Conservation (phyloP, 352 stramenopile genomes). For the Hyaloperonospora brassicae region DNA sequence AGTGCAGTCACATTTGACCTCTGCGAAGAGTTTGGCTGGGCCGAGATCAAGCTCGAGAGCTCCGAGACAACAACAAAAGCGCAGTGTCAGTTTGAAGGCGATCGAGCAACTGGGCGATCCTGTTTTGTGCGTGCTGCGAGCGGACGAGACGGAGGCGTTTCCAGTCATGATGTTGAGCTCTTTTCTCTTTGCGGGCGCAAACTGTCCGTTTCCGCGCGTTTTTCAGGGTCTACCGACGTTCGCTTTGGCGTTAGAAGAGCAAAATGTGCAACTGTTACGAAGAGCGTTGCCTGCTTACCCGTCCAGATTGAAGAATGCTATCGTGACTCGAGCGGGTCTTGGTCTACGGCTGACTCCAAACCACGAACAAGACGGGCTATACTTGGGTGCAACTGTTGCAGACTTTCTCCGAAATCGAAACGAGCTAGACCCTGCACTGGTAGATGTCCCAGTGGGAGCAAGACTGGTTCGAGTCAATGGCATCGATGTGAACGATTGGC, state of each 20-base stretch:
- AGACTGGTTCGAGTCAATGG: slow-evolving; percentile 71
- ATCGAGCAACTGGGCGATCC: slow-evolving; percentile 19
- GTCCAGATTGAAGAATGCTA: slow-evolving; percentile 60
- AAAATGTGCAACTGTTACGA: slow-evolving; percentile 51
- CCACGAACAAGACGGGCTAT: slow-evolving; percentile 50
- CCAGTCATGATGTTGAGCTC: slow-evolving; percentile 51
- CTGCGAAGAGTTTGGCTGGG: slow-evolving; percentile 5
- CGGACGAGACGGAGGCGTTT: slow-evolving; percentile 32
- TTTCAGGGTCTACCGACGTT: slow-evolving; percentile 65
- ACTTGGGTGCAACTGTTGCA: slow-evolving; percentile 58
- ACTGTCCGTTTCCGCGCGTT: slow-evolving; percentile 59
- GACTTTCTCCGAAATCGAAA: slow-evolving; percentile 55
- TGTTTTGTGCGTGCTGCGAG: slow-evolving; percentile 19
- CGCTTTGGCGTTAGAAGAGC: slow-evolving; percentile 59
- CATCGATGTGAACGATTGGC: slow-evolving; percentile 42
- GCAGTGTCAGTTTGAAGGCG: slow-evolving; percentile 15
- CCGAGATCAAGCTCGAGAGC: too few relatives aligned
- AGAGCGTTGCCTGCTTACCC: slow-evolving; percentile 41
- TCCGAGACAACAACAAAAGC: too few relatives aligned
- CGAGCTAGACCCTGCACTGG: slow-evolving; percentile 51
- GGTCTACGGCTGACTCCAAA: slow-evolving; percentile 52
- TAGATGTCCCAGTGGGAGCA: slow-evolving; percentile 49
- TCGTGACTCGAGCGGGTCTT: slow-evolving; percentile 41
- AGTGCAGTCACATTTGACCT: too few relatives aligned
- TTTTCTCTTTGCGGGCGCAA: slow-evolving; percentile 69